These are phyloP conservation scores for Hyphopichia wangnamkhiaoensis DNA, from an alignment of 1,139 yeast genomes.

Conservation along the genomic window DNA sequence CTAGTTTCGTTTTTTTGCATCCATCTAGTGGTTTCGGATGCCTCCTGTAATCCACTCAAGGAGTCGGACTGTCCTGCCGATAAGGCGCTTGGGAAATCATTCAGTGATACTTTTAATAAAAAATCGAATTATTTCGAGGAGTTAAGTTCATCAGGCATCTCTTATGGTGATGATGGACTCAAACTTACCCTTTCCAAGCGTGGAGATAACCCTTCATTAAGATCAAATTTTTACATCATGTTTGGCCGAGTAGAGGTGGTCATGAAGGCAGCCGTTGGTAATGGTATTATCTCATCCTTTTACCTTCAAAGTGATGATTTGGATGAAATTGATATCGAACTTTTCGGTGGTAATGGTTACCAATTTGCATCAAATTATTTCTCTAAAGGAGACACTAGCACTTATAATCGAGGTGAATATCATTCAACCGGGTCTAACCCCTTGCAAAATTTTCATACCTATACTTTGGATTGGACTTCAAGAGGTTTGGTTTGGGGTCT, in stretches of 20 bases:
- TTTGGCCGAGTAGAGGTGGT: constrained; percentile 79
- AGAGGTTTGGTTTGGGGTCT: constrained; percentile 60
- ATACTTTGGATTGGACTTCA: constrained; percentile 80
- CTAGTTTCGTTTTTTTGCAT: background rate
- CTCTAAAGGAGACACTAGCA: constrained; percentile 72
- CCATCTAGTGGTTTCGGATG: background rate
- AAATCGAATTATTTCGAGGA: constrained; percentile 43
- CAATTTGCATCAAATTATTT: constrained; percentile 82
- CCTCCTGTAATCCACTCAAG: constrained; percentile 36
- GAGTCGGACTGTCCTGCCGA: constrained; percentile 37
- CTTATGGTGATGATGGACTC: constrained; percentile 48
- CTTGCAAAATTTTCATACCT: constrained; percentile 60
- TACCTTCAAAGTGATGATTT: constrained; percentile 82
- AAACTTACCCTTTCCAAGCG: constrained; percentile 57
- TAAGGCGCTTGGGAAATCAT: constrained; percentile 57
- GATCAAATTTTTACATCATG: constrained; percentile 80
- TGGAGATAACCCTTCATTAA: constrained; percentile 74
- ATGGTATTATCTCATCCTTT: constrained; percentile 77
- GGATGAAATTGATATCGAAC: constrained; percentile 86
- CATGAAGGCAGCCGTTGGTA: constrained; percentile 70
- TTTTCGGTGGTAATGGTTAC: constrained; percentile 73
- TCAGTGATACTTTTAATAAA: constrained; percentile 48
- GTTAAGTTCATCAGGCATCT: constrained; percentile 25
- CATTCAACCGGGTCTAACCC: constrained; percentile 56
- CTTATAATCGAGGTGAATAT: constrained; percentile 79